phyloP scores from a whole-genome alignment of 257 asterid species.

The Verbascum thapsus region DNA sequence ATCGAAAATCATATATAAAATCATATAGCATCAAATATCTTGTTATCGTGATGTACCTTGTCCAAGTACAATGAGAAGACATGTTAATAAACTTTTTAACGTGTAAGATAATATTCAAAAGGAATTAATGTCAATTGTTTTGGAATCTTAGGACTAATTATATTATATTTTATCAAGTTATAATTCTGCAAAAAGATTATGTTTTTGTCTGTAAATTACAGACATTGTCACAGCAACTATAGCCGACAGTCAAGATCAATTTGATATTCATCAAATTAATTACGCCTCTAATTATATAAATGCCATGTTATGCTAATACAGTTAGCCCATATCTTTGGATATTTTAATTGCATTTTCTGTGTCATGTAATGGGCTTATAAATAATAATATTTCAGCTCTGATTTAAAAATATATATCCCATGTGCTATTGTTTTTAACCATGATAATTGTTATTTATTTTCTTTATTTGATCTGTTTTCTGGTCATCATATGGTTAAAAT shows the following conservation, averaged over 20 bases:
- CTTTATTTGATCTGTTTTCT: no score
- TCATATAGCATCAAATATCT: no score
- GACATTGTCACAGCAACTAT: slow-evolving; percentile 42
- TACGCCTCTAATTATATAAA: slow-evolving; percentile 18
- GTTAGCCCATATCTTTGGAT: slow-evolving; percentile 33
- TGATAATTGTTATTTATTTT: not conserved
- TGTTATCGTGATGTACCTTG: not conserved
- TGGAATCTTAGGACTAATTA: slow-evolving; percentile 45
- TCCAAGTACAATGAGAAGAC: slow-evolving; percentile 27
- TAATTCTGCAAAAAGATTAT: slow-evolving; percentile 34
- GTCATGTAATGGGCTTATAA: slow-evolving; percentile 38
- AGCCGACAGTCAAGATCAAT: slow-evolving; percentile 53
- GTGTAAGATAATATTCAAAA: slow-evolving; percentile 21
- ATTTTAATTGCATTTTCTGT: slow-evolving; percentile 26
- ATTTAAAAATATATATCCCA: slow-evolving; percentile 23
- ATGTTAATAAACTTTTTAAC: slow-evolving; percentile 25
- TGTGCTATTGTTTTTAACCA: slow-evolving; percentile 33
- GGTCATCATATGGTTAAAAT: no score
- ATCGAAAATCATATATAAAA: no score
- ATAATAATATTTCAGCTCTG: slow-evolving; percentile 19
- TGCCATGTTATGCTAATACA: slow-evolving; percentile 23
- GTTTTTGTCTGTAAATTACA: slow-evolving; percentile 41
- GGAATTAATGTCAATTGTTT: slow-evolving; percentile 46
- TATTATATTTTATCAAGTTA: slow-evolving; percentile 36
- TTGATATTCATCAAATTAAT: slow-evolving; percentile 22